phyloP scores from a whole-genome alignment of 257 asterid genomes.

The Salvia hispanica region DNA sequence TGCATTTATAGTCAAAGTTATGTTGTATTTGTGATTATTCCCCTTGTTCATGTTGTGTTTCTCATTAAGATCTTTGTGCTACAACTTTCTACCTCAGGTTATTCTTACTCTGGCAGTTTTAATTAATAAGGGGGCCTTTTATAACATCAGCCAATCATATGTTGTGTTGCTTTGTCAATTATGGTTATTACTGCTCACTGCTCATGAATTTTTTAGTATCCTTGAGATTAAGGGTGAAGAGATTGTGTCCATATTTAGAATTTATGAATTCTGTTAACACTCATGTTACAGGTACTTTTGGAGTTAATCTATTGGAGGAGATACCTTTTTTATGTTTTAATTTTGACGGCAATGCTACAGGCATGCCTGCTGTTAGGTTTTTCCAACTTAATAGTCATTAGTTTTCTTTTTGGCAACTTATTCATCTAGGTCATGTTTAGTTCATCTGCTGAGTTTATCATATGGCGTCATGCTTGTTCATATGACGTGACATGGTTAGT shows the following conservation, averaged over 20 bases:
- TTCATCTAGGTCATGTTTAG: constrained; percentile 14
- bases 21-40: constrained; percentile 17
- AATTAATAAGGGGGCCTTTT: background rate
- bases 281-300: constrained; percentile 18
- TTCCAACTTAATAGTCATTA: constrained; percentile 15
- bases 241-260: constrained; percentile 6
- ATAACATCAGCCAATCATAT: background rate
- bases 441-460: constrained; percentile 16
- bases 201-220: background rate
- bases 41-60: constrained; percentile 6
- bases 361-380: constrained; percentile 24
- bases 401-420: constrained; percentile 7
- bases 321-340: background rate
- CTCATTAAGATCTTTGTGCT: constrained; percentile 11
- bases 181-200: background rate
- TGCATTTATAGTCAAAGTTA: background rate
- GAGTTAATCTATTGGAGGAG: background rate
- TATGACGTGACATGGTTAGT: constrained; percentile 7
- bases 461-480: constrained; percentile 12
- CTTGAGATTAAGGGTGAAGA: constrained; percentile 4
- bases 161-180: background rate
- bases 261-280: background rate
- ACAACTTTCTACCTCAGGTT: constrained; percentile 15
- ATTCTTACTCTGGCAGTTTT: background rate
- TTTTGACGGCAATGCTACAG: constrained; percentile 7